A percentile compares a stretch with the other conserved stretches of the same genome.
Evolutionary conservation across 225 moss, liverwort and hornwort genomes (phyloP).

Genomic region (Polytrichum commune): DNA sequence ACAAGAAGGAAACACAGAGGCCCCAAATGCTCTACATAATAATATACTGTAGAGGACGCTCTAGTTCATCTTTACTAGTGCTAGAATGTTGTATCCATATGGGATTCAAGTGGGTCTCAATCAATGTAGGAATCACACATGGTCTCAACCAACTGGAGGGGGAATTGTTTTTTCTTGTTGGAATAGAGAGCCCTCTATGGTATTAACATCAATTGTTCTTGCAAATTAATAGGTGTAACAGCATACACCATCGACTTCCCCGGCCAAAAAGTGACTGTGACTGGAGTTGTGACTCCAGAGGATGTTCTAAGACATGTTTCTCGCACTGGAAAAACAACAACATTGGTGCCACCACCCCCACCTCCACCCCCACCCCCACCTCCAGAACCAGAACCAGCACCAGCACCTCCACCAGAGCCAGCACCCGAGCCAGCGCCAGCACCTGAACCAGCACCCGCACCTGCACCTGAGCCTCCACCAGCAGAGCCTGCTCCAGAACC

Average conservation of each 20-base stretch:
- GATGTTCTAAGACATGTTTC: constrained; percentile 39
- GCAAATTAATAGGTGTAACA: constrained; percentile 30
- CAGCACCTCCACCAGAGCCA: not conserved
- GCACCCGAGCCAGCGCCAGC: constrained; percentile 8
- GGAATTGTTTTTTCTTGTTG: too few relatives aligned
- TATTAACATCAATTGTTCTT: too few relatives aligned
- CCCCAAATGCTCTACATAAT: too few relatives aligned
- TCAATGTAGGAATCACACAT: too few relatives aligned
- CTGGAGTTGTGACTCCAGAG: constrained; percentile 40
- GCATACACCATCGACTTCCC: constrained; percentile 42
- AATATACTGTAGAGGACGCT: too few relatives aligned
- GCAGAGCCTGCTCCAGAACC: not conserved
- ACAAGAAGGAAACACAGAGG: too few relatives aligned
- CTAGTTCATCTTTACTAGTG: too few relatives aligned
- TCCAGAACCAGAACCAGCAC: not conserved
- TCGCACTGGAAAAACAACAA: constrained; percentile 51
- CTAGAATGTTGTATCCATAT: too few relatives aligned
- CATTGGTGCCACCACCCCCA: constrained; percentile 38
- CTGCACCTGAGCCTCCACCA: constrained; percentile 6
- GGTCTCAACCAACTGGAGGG: too few relatives aligned
- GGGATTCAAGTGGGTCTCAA: too few relatives aligned
- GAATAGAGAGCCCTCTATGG: too few relatives aligned
- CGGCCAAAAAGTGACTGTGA: constrained; percentile 48
- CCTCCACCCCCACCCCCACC: constrained; percentile 22
- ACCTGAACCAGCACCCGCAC: not conserved